Percentiles rank a stretch among this genome's conserved stretches.
Conservation (phyloP, 768 basidiomycete species). For the Tulasnella sp. region DNA sequence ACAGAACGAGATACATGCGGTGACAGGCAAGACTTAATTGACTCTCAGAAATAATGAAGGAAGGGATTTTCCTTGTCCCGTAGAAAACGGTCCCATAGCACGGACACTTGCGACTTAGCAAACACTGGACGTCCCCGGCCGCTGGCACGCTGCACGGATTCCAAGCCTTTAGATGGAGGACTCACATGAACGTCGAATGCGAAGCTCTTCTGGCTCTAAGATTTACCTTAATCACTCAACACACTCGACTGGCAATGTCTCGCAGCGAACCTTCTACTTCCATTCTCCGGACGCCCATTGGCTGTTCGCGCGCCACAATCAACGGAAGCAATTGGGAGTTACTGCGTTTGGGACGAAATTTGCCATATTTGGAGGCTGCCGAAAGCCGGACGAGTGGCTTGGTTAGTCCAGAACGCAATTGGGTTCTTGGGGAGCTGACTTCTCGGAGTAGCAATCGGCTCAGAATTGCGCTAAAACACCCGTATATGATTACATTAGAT, state of each 20-base stretch:
- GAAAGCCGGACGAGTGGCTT: too few species aligned
- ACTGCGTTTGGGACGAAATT: too few species aligned
- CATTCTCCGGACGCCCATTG: neutral
- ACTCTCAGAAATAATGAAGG: neutral
- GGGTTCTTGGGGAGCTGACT: too few species aligned
- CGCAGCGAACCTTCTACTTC: neutral
- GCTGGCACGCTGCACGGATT: too few species aligned
- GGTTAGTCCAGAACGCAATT: neutral
- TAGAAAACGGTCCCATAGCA: neutral
- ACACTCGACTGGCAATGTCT: neutral
- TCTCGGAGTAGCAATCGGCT: too few species aligned
- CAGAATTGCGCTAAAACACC: too few species aligned
- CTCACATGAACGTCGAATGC: neutral
- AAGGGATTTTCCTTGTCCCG: neutral
- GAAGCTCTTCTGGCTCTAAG: neutral
- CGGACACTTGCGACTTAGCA: neutral
- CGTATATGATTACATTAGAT: too few species aligned
- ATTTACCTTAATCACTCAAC: neutral
- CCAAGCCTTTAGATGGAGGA: too few species aligned
- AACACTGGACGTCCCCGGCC: neutral
- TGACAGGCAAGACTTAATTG: neutral
- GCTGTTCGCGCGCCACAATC: neutral
- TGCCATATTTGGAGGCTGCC: too few species aligned
- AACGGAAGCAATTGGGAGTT: neutral
- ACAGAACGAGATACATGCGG: neutral